Conservation (phyloP, 768 basidiomycete genomes). For the Leccinum pellstonianum region DNA sequence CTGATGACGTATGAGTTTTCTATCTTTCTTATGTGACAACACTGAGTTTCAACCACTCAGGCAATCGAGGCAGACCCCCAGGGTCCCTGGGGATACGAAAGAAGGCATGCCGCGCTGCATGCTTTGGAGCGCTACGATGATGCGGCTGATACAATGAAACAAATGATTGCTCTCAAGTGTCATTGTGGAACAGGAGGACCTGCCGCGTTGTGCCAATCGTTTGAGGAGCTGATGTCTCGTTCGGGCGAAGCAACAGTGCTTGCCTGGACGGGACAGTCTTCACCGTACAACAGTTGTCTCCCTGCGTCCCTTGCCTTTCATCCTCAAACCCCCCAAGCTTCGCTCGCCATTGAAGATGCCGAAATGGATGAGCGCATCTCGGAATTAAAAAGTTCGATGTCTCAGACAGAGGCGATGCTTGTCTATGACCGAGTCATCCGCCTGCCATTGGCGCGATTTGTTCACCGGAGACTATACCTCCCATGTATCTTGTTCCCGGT, state of each 20-base stretch:
- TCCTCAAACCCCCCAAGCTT: neutral
- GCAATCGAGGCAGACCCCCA: constrained; percentile 1
- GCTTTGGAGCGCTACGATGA: constrained; percentile 1
- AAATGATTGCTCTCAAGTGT: neutral
- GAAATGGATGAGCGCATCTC: neutral
- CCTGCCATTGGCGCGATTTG: too few species aligned
- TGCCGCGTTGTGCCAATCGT: neutral
- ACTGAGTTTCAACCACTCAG: neutral
- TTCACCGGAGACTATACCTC: too few species aligned
- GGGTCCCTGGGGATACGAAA: neutral
- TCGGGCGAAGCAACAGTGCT: neutral
- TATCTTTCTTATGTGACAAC: neutral
- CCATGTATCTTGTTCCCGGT: too few species aligned
- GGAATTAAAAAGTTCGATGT: neutral
- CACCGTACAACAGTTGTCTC: constrained; percentile 16
- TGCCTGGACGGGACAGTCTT: constrained; percentile 11
- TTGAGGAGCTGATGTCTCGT: constrained; percentile 5
- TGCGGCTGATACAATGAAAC: neutral
- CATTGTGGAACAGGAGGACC: too few species aligned
- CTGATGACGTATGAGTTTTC: neutral
- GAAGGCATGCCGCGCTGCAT: constrained; percentile 2
- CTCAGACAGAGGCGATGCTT: too few species aligned
- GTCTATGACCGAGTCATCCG: too few species aligned
- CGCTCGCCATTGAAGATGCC: neutral
- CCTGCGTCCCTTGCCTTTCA: constrained; percentile 3